Percentiles rank a stretch among this genome's conserved stretches.
These are phyloP conservation scores for Clitopilus passeckerianus DNA, from an alignment of 768 basidiomycete genomes.

Conservation along the genomic window DNA sequence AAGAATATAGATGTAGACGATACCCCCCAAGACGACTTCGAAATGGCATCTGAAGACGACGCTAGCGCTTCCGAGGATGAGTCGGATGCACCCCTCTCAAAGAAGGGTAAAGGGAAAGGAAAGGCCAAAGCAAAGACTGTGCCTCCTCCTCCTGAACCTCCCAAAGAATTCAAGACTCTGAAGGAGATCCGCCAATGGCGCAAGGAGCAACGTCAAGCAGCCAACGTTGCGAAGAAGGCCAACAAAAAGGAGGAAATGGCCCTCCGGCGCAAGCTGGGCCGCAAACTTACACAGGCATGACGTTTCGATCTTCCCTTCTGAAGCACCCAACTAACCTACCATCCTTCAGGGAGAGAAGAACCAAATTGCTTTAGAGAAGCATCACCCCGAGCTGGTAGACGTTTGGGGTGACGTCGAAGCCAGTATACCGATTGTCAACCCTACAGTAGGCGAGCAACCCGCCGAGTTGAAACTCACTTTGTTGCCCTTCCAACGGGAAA, in stretches of 20 bases:
- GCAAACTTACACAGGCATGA: conserved; percentile 39
- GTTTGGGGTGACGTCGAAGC: conserved; percentile 87
- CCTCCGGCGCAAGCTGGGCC: conserved; percentile 56
- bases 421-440: conserved; percentile 53
- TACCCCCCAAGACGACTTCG: conserved; percentile 4
- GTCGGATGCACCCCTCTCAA: conserved; percentile 19
- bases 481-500: conserved; percentile 94
- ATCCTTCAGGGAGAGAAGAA: conserved; percentile 64
- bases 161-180: conserved; percentile 26
- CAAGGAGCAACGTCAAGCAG: conserved; percentile 19
- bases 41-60: conserved; percentile 13
- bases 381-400: conserved; percentile 77
- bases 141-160: neutral
- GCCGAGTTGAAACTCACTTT: conserved; percentile 77
- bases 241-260: conserved; percentile 43
- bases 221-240: conserved; percentile 16
- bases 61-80: conserved; percentile 20
- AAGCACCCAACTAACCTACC: conserved; percentile 6
- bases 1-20: conserved; percentile 27
- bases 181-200: conserved; percentile 22
- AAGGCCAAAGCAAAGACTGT: conserved; percentile 22
- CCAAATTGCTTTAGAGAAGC: conserved; percentile 51
- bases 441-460: conserved; percentile 75
- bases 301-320: neutral
- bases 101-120: conserved; percentile 20